Evolutionary conservation across 2,329 filamentous ascomycete genomes (phyloP), one percentile per base, ranked within the genome.

Genomic region (Penicillium carneum): DNA sequence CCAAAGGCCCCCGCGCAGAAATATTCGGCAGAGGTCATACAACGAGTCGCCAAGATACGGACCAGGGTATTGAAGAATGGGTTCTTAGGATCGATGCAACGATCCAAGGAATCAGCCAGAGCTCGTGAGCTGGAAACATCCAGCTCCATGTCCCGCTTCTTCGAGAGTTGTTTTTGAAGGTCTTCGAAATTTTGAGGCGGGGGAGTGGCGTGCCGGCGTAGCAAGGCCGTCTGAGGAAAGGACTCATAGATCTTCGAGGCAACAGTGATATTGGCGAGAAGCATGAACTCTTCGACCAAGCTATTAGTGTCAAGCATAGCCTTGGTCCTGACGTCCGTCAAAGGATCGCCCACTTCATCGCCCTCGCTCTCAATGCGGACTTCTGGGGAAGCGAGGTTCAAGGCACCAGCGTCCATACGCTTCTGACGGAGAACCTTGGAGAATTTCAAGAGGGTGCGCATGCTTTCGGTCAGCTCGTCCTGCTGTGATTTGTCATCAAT

Each of bases 21-120:
- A 81, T 99, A 99, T 80, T 99, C 95, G 64, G 95, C 95, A 56
- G 92, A 95, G 84, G 97, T 97, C 95, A 99, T 99, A 85, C 95
- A 99, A 23, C 95, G 90, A 9, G 95, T 99, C 10, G 95, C 95
- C 82, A 99, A 91, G 80, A 99, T 97, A 75, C 95, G 92, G 69
- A 99, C 90, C 26, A 99, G 87, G 2, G 94, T 99, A 84, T 99
- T 99, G 86, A 99, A 98, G 83, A 97, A 99, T 31, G 94, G 92
- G 71, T 98, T 91, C 10, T 82, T 76, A 0, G 88, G 80, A 73
- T 97, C 93, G 49, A 90, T 84, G 76, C 95, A 99, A 36, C 80
- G 82, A 77, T 99, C 95, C 1, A 99, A 86, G 18, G 92, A 96
- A 77, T 96, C 92, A 53, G 96, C 95, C 14, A 99, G 86, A n/a